A percentile compares a stretch with the other conserved stretches of the same genome.
phyloP scores from a whole-genome alignment of 495 filamentous ascomycete genomes.

The Parmelia sp. region DNA sequence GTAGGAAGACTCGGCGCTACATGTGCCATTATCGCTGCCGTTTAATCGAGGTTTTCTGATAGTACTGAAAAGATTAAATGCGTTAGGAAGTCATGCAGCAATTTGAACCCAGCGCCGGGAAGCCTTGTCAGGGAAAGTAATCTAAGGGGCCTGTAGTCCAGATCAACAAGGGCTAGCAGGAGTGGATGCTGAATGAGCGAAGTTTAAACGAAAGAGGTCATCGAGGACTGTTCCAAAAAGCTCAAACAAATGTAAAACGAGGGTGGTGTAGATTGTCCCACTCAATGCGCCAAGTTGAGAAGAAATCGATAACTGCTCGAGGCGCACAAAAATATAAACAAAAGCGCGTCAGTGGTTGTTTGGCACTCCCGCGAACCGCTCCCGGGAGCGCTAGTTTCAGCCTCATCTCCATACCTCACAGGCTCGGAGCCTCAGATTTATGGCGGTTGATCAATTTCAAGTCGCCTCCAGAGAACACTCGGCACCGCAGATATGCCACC shows the following conservation, averaged over 20 bases:
- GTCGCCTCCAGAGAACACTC: neutral
- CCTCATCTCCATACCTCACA: neutral
- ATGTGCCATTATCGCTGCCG: constrained; percentile 44
- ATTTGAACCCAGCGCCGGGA: neutral
- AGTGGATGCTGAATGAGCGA: neutral
- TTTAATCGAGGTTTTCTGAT: neutral
- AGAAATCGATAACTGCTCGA: neutral
- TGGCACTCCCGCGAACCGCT: constrained; percentile 1
- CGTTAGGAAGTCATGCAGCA: neutral
- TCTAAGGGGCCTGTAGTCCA: neutral
- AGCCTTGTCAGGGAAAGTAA: neutral
- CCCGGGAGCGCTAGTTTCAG: constrained; percentile 8
- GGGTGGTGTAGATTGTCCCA: neutral
- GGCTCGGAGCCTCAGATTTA: neutral
- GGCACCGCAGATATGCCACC: constrained; percentile 10
- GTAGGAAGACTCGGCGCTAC: constrained; percentile 64
- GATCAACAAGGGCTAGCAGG: neutral
- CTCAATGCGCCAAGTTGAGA: neutral
- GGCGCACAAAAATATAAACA: neutral
- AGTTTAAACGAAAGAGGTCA: neutral
- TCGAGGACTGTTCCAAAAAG: neutral
- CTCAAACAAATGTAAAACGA: neutral
- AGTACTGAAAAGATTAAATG: neutral
- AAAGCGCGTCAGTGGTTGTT: constrained; percentile 2
- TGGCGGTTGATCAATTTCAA: neutral